Conservation (phyloP, 331 rosid species). For the Quercus tomentella region DNA sequence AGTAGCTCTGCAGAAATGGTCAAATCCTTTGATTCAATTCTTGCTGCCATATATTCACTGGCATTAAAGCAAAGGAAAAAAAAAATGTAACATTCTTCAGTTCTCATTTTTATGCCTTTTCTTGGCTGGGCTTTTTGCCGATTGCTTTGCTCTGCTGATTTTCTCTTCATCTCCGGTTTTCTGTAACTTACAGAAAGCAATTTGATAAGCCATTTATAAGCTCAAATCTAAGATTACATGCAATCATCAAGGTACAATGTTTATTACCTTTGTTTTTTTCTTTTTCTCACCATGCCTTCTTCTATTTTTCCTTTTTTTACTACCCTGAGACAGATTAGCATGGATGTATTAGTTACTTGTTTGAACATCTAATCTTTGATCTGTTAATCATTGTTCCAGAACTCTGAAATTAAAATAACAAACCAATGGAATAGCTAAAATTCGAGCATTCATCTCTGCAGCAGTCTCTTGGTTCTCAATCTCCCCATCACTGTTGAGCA, state of each 20-base stretch:
- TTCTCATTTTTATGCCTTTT: constrained; percentile 38
- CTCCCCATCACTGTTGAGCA: constrained; percentile 79
- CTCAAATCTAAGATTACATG: neutral
- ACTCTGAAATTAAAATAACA: neutral
- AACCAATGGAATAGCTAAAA: constrained; percentile 44
- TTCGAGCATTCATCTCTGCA: constrained; percentile 39
- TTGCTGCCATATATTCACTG: neutral
- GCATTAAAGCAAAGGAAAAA: neutral
- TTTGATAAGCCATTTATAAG: constrained; percentile 9
- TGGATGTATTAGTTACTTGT: constrained; percentile 7
- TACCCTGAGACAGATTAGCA: constrained; percentile 31
- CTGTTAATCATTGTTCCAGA: neutral
- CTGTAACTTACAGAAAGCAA: constrained; percentile 38
- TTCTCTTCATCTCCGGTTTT: constrained; percentile 21
- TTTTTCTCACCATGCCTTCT: constrained; percentile 26
- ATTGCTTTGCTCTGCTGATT: constrained; percentile 11
- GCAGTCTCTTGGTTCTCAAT: constrained; percentile 53
- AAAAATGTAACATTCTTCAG: neutral
- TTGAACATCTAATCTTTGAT: neutral
- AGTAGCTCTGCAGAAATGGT: constrained; percentile 1
- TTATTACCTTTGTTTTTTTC: constrained; percentile 44
- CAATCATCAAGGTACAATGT: constrained; percentile 1
- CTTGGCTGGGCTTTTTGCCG: constrained; percentile 36
- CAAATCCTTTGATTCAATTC: neutral
- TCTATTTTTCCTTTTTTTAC: constrained; percentile 28